Conservation (phyloP, 331 rosid species). For the Pyracantha coccinea region DNA sequence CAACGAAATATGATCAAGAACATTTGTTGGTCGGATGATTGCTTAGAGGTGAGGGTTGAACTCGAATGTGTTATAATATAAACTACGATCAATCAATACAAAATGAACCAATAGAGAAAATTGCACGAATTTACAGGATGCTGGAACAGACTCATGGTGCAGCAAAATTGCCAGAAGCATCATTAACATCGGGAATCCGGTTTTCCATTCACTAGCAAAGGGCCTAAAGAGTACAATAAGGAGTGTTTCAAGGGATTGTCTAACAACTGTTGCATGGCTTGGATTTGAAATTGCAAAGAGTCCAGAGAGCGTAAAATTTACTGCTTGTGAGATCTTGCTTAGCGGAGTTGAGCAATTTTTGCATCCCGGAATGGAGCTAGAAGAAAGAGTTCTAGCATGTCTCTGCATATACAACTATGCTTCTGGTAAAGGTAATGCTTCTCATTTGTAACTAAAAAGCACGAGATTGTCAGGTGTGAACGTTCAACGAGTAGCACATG, state of each 20-base stretch:
- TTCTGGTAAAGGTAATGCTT: slow-evolving; percentile 62
- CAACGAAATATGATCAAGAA: slow-evolving; percentile 59
- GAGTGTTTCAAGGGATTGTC: slow-evolving; percentile 58
- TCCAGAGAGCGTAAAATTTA: slow-evolving; percentile 39
- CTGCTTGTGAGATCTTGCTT: slow-evolving; percentile 57
- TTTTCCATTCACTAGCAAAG: slow-evolving; percentile 52
- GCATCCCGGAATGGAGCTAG: slow-evolving; percentile 72
- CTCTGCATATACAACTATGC: slow-evolving; percentile 67
- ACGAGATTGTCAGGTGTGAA: not conserved
- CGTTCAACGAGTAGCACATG: not conserved
- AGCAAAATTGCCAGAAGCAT: slow-evolving; percentile 46
- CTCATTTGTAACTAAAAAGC: not conserved
- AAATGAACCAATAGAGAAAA: slow-evolving; percentile 1
- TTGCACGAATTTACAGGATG: slow-evolving; percentile 52
- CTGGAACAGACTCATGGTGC: slow-evolving; percentile 65
- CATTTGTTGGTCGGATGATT: slow-evolving; percentile 55
- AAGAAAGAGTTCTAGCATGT: slow-evolving; percentile 73
- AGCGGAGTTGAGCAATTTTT: slow-evolving; percentile 59
- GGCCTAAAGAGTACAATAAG: slow-evolving; percentile 51
- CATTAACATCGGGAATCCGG: slow-evolving; percentile 39
- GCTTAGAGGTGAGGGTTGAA: slow-evolving; percentile 46
- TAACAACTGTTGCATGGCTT: slow-evolving; percentile 67
- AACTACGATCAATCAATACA: not conserved
- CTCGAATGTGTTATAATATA: not conserved
- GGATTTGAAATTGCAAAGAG: slow-evolving; percentile 62